Conservation (phyloP, 2,329 filamentous ascomycete species). For the Venturia nashicola region DNA sequence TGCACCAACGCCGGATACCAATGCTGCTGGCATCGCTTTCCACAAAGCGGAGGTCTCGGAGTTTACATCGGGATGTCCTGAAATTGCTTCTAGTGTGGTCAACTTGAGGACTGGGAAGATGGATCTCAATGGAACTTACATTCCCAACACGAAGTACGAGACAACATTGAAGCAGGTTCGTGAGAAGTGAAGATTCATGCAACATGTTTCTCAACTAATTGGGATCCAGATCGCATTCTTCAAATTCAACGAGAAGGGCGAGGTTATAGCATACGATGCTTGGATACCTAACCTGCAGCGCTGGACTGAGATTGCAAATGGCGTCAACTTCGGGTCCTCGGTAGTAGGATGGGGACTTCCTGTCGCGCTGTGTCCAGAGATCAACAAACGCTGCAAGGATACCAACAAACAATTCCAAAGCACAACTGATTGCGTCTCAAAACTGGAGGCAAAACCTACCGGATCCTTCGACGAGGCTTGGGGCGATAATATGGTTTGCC, state of each 20-base stretch:
- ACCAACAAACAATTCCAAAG: background rate
- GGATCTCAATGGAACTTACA: background rate
- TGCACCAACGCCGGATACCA: constrained; percentile 18
- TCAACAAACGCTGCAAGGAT: background rate
- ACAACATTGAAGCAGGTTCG: background rate
- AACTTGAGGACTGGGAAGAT: constrained; percentile 1
- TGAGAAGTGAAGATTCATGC: too few species aligned
- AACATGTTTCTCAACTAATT: too few species aligned
- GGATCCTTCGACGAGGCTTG: constrained; percentile 31
- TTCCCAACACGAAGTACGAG: background rate
- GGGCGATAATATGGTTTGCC: constrained; percentile 33
- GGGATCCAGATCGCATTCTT: constrained; percentile 31
- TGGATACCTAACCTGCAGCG: constrained; percentile 28
- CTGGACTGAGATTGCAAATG: background rate
- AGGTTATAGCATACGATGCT: constrained; percentile 31
- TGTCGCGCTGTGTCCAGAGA: background rate
- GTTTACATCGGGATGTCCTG: constrained; percentile 23
- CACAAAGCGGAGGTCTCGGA: constrained; percentile 16
- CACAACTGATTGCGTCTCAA: constrained; percentile 19
- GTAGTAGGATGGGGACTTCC: background rate
- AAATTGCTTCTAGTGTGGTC: constrained; percentile 26
- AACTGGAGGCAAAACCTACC: constrained; percentile 23
- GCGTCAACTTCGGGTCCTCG: background rate
- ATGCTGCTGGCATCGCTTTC: constrained; percentile 13
- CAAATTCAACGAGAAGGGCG: constrained; percentile 32